These are phyloP conservation scores for Rhodosorus marinus DNA, from an alignment of 23 red algal species.

Conservation along the genomic window DNA sequence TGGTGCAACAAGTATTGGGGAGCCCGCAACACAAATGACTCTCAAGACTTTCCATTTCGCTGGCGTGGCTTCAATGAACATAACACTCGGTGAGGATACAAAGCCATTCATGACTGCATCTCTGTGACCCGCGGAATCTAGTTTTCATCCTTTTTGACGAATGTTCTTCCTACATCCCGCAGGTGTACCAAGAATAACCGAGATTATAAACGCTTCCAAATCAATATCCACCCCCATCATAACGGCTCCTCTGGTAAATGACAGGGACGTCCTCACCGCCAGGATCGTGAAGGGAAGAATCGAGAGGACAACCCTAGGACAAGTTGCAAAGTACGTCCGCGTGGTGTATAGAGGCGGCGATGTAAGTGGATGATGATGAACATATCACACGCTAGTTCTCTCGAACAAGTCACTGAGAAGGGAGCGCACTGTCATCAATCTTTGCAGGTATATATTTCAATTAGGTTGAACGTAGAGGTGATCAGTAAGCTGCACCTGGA, in stretches of 20 bases:
- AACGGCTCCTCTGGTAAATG: constrained; percentile 38
- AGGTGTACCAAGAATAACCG: constrained; percentile 91
- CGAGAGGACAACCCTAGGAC: constrained; percentile 41
- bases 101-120: too few species aligned
- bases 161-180: too few species aligned
- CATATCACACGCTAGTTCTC: too few species aligned
- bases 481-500: constrained; percentile 59
- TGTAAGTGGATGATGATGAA: too few species aligned
- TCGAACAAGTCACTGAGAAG: too few species aligned
- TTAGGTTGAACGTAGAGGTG: constrained; percentile 41
- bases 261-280: constrained; percentile 20
- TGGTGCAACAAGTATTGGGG: constrained; percentile 76
- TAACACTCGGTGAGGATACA: constrained; percentile 92
- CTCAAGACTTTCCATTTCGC: constrained; percentile 99
- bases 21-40: constrained; percentile 98
- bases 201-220: constrained; percentile 92
- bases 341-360: constrained; percentile 45
- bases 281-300: constrained; percentile 66
- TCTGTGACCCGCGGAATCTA: too few species aligned
- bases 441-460: constrained; percentile 50
- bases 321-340: constrained; percentile 49
- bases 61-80: constrained; percentile 92
- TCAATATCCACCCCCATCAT: constrained; percentile 68
- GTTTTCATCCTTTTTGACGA: too few species aligned
- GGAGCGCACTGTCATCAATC: too few species aligned